A percentile compares a stretch with the other conserved stretches of the same genome.
phyloP scores from a whole-genome alignment of 352 stramenopile genomes.

The Pythium utonaiense region DNA sequence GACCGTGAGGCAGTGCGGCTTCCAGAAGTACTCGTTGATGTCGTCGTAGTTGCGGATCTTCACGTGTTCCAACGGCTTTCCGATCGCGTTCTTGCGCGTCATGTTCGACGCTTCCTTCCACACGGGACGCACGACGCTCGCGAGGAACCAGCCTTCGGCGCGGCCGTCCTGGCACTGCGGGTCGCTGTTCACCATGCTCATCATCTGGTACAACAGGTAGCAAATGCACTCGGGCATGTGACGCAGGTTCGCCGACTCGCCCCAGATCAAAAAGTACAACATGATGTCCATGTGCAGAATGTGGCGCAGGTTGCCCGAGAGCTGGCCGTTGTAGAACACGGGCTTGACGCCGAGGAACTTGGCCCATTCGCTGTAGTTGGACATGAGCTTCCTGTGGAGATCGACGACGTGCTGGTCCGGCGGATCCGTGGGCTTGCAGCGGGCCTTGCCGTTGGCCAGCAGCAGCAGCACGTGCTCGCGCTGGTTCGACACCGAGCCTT shows the following conservation, averaged over 20 bases:
- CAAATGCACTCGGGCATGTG: conserved; percentile 94
- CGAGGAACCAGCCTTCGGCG: conserved; percentile 26
- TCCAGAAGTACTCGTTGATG: conserved; percentile 47
- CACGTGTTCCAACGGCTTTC: conserved; percentile 32
- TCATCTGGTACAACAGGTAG: conserved; percentile 88
- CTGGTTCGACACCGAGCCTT: conserved; percentile 80
- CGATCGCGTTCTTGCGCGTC: conserved; percentile 30
- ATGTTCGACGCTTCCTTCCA: conserved; percentile 34
- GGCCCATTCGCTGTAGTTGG: conserved; percentile 77
- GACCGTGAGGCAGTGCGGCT: conserved; percentile 27
- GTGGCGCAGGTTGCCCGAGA: conserved; percentile 18
- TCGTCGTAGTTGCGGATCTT: conserved; percentile 42
- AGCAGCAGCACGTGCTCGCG: conserved; percentile 79
- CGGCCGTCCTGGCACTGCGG: conserved; percentile 15
- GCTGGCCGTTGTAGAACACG: conserved; percentile 55
- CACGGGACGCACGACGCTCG: conserved; percentile 25
- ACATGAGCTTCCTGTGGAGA: conserved; percentile 13
- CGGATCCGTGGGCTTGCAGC: conserved; percentile 42
- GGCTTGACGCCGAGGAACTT: conserved; percentile 63
- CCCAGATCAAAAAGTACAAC: conserved; percentile 93
- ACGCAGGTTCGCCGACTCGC: conserved; percentile 89
- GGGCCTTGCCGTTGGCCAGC: conserved; percentile 71
- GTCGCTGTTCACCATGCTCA: conserved; percentile 28
- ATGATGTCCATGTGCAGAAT: conserved; percentile 78
- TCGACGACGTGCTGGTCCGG: conserved; percentile 56